Percentiles rank a stretch among this genome's conserved stretches.
Conservation (phyloP, 345 rosid species). For the Diplotaxis tenuifolia region DNA sequence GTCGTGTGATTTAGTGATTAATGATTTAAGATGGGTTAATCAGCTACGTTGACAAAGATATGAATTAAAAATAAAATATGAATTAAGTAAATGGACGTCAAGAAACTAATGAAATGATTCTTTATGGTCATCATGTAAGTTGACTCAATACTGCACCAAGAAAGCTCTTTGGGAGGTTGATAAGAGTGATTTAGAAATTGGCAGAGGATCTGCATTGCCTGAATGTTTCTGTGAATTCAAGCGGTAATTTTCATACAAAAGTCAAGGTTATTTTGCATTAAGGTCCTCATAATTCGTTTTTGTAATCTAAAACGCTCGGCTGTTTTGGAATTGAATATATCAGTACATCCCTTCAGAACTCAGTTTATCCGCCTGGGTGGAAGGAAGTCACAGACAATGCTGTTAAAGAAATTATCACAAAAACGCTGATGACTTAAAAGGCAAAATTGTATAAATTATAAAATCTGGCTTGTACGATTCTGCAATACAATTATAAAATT, state of each 20-base stretch:
- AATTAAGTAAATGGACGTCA: no score
- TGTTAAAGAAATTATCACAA: not conserved
- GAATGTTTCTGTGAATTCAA: slow-evolving; percentile 4
- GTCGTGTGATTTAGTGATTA: slow-evolving; percentile 28
- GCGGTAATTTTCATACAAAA: not conserved
- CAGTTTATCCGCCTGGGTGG: not conserved
- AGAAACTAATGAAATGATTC: not conserved
- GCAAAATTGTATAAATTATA: slow-evolving; percentile 12
- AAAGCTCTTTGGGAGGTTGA: slow-evolving; percentile 52
- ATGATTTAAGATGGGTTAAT: slow-evolving; percentile 6
- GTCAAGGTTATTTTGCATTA: not conserved
- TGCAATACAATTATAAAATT: not conserved
- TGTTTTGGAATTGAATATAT: not conserved
- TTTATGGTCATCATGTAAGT: slow-evolving; percentile 22
- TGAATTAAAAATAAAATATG: no score
- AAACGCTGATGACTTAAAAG: not conserved
- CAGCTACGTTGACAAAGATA: slow-evolving; percentile 10
- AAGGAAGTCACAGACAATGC: not conserved
- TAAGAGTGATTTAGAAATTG: slow-evolving; percentile 51
- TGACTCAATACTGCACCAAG: not conserved
- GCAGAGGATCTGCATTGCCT: slow-evolving; percentile 75
- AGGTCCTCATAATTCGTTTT: no score
- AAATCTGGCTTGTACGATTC: not conserved
- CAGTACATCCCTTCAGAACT: not conserved
- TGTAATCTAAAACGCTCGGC: not conserved